Evolutionary conservation across 495 filamentous ascomycete genomes (phyloP), one percentile per base, ranked within the genome.

Genomic region (Oleoguttula mirabilis): DNA sequence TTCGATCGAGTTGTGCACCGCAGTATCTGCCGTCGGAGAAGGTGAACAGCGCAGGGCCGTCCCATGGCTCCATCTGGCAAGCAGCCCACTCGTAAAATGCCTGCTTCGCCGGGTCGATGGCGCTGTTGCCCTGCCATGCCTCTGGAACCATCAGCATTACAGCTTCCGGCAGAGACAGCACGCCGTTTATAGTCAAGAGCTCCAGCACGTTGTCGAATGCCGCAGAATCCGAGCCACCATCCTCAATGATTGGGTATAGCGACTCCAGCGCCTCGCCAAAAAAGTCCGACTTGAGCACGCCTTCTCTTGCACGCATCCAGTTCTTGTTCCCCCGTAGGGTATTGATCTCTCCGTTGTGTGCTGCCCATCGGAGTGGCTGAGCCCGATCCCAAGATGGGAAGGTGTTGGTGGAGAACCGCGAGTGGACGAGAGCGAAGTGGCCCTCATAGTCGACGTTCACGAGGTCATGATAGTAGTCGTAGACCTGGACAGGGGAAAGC

Each of bases 21-120:
- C 90, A 99, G 68, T 93, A 99, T 47, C 90, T 77, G 38, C 90
- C 90, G 63, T 99, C 90, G 21, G 92, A 83, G 63, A 99, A 99
- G 2, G 88, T 95, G 69, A 99, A 99, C 19, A 99, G 74, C 45
- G 90, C 90, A 12, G 90, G 90, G 7, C 90, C 90, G 63, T 99
- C 90, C 90, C 90, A 99, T 21, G 90, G 88, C 67, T 99, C 90
- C 90, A 99, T 99, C 70, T 94, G 81, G 65, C 90, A 99, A 32
- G 87, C 88, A 47, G 90, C 90, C 90, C 90, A 99, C 62, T 99
- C 90, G 64, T 99, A 99, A 66, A 95, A 99, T 28, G 90, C 88
- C 21, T 88, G 84, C 67, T 96, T 99, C 60, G 82, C 80, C 17
- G 90, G 87, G 54, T 95, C 86, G 80, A 96, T 92, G 36, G 75